Evolutionary conservation across 2,329 filamentous ascomycete species (phyloP).

Genomic region (Tolypocladium album): DNA sequence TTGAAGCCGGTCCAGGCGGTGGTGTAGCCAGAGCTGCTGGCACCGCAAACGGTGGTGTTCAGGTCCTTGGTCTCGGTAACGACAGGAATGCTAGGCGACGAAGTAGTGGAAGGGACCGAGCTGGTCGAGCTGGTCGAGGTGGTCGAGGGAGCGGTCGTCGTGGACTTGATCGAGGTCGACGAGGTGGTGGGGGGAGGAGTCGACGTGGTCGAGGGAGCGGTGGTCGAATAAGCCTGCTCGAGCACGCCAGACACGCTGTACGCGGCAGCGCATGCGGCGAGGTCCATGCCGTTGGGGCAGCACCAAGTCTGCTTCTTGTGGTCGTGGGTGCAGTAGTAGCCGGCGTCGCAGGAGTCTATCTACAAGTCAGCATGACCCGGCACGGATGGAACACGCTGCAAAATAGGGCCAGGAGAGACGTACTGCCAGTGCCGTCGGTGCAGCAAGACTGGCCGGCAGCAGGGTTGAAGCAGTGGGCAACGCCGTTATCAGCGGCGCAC

Average conservation of each 20-base stretch:
- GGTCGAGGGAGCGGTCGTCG: slow-evolving; percentile 11
- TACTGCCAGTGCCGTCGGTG: slow-evolving; percentile 44
- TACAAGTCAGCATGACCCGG: not conserved
- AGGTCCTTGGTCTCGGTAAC: slow-evolving; percentile 9
- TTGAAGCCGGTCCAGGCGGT: slow-evolving; percentile 20
- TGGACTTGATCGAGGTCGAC: slow-evolving; percentile 6
- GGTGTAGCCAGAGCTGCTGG: slow-evolving; percentile 14
- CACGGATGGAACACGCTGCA: no score
- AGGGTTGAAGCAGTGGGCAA: slow-evolving; percentile 49
- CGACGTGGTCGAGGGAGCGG: slow-evolving; percentile 13
- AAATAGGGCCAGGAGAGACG: slow-evolving; percentile 13
- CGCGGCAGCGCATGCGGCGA: slow-evolving; percentile 42
- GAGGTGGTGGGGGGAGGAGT: slow-evolving; percentile 11
- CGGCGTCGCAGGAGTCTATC: slow-evolving; percentile 47
- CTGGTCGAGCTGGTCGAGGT: slow-evolving; percentile 19
- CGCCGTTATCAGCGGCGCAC: slow-evolving; percentile 36
- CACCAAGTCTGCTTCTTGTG: slow-evolving; percentile 41
- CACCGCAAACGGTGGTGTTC: slow-evolving; percentile 14
- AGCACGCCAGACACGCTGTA: slow-evolving; percentile 38
- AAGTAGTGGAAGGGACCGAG: slow-evolving; percentile 16
- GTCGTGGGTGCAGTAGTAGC: slow-evolving; percentile 54
- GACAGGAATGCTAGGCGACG: slow-evolving; percentile 11
- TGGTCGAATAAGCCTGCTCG: slow-evolving; percentile 23
- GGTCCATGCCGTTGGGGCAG: slow-evolving; percentile 45
- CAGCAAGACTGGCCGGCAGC: slow-evolving; percentile 44